Base-by-base conservation (phyloP, 805 yeast species). In the Yarrowia divulgata region DNA sequence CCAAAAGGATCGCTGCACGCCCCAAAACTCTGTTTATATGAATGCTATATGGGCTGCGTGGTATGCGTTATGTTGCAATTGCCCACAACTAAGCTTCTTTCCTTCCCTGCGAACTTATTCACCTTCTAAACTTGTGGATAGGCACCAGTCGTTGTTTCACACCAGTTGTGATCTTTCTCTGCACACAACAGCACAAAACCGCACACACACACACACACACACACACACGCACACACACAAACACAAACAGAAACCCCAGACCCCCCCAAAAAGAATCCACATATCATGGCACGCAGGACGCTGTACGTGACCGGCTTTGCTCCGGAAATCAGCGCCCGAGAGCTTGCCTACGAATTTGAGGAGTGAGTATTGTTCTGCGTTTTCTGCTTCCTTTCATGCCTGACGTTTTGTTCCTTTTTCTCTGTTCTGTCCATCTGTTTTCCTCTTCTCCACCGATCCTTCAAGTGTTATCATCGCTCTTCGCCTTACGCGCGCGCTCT, bases 311-410 rank as follows among this genome's bases (percentile, higher is more conserved):
- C 70, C 64, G 77, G 77, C 19, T 75, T 75, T 68, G 69, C 70
- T 6, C 66, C 71, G 23, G 76, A 71, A 23, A 67, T 73, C 37
- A 70, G 77, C 39, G 78, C 77, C 45, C 74, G 77, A n/a, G 77
- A 75, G 23, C 75, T 75, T 12, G 77, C 78, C 18, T 71, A 73
- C 67, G 77, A 75, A 42, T 75, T 75, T 71, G 77, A 75, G 70
- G 71, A 74, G 78, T 75, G 73, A 48, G 71, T 70, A 55, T 69
- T n/a, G 43, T 16, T 40, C 39, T 19, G 29, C 39, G 29, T 66
- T 40, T 35, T 13, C 14, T 55, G 2, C 42, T 23, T 62, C 14
- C 7, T 37, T 16, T 43, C 18, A 10, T 57, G n/a, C 16, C 8
- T 16, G 1, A 8, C 8, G 19, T 16, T 18, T 42, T 29, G 8